Base-by-base conservation (phyloP, 176 grass and related monocot genomes). In the Phyllostachys edulis region DNA sequence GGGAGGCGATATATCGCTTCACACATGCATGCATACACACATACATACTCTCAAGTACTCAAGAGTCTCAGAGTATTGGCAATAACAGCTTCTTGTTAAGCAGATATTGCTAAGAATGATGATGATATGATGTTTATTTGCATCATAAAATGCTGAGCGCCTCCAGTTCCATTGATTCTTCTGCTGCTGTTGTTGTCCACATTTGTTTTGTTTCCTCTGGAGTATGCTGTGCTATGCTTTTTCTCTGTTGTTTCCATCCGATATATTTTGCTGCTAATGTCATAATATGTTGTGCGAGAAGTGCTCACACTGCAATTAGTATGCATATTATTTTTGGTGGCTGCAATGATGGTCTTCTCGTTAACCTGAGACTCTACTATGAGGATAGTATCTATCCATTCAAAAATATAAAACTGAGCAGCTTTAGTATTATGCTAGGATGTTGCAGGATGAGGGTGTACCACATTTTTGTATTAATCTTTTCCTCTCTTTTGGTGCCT, bases 311-410 rank as follows among this genome's bases (percentile, higher is more conserved):
- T 75, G 39, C 15, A 32, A 24, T 29, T 62, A 63, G 32, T 70
- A 51, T 80, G 49, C 0, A 40, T 75, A 9, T 21, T 41, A 61
- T 42, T 26, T 77, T 23, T 24, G 6, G 16, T 71, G 26, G 79
- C 63, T 90, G 47, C 84, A 23, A 79, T 83, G 88, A 90, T 79
- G 84, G 52, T 64, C 64, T 77, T 85, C 85, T 91, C 26, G 66
- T 87, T 87, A 90, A 90, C 79, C 84, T 67, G 71, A 84, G 82
- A 67, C n/a, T 59, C 42, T 67, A 40, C 40, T 26, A 34, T 69
- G 72, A 62, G 67, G 67, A 82, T 21, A 77, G 71, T 59, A 77
- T 61, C 40, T 69, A 82, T 90, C 83, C 88, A 90, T 82, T 86
- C 78, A 86, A 71, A 90, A 70, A 15, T 77, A 63, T 70, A 36